phyloP scores from a whole-genome alignment of 2,329 filamentous ascomycete genomes.

The Dactylellina sp. region DNA sequence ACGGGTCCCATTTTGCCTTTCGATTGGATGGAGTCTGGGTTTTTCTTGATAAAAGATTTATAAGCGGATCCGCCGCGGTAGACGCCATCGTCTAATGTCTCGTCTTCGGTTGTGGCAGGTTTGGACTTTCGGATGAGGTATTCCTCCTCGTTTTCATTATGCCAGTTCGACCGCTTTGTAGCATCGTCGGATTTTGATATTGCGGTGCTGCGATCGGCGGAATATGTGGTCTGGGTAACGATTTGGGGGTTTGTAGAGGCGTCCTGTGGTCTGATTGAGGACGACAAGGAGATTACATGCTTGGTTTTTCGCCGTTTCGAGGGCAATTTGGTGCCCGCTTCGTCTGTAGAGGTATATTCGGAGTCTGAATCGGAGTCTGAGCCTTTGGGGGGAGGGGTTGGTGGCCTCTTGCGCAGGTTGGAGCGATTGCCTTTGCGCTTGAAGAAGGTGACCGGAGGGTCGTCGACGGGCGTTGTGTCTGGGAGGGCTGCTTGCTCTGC shows the following conservation, averaged over 20 bases:
- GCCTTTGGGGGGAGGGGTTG: conserved; percentile 77
- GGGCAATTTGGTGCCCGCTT: conserved; percentile 67
- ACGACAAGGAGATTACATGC: conserved; percentile 75
- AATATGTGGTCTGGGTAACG: conserved; percentile 30
- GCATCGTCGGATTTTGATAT: conserved; percentile 82
- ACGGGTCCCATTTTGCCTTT: conserved; percentile 79
- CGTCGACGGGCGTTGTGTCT: conserved; percentile 54
- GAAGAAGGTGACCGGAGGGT: conserved; percentile 80
- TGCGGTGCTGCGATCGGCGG: conserved; percentile 70
- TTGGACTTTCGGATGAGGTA: conserved; percentile 56
- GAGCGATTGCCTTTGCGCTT: conserved; percentile 80
- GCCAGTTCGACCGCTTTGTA: conserved; percentile 90
- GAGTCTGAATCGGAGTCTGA: conserved; percentile 69
- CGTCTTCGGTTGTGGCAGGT: conserved; percentile 62
- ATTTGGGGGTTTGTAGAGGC: conserved; percentile 60
- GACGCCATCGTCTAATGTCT: conserved; percentile 69
- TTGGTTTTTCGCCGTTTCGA: conserved; percentile 81
- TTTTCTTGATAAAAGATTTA: conserved; percentile 81
- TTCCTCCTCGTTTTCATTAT: conserved; percentile 76
- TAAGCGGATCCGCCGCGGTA: conserved; percentile 82
- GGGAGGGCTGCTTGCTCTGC: conserved; percentile 25
- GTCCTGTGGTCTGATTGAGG: conserved; percentile 67
- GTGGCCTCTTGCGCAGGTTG: conserved; percentile 82
- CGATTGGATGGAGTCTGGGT: conserved; percentile 75
- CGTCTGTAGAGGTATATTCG: conserved; percentile 79